These are phyloP conservation scores for Terfezia claveryi DNA, from an alignment of 495 filamentous ascomycete genomes.

Conservation along the genomic window DNA sequence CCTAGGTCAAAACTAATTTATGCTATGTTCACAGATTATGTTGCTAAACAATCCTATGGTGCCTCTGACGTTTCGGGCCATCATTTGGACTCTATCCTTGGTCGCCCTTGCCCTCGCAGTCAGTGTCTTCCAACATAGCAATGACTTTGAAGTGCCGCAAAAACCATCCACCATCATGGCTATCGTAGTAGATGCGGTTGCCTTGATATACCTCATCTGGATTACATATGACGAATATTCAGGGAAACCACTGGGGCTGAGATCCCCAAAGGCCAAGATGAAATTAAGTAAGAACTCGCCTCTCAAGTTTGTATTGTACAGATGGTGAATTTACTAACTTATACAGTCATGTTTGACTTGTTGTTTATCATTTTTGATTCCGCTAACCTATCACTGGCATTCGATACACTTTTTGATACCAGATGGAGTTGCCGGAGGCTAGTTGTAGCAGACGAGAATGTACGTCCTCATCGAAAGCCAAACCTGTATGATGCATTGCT, in stretches of 20 bases:
- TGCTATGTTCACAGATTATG: conserved; percentile 23
- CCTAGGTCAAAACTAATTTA: background rate
- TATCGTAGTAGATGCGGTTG: conserved; percentile 70
- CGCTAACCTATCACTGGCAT: conserved; percentile 73
- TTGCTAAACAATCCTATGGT: conserved; percentile 65
- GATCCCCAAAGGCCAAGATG: conserved; percentile 62
- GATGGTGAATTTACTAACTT: background rate
- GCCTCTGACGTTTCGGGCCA: conserved; percentile 60
- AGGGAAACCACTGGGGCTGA: conserved; percentile 71
- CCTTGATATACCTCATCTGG: conserved; percentile 72
- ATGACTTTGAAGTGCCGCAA: conserved; percentile 18
- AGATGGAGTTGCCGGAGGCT: conserved; percentile 34
- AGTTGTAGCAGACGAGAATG: conserved; percentile 5
- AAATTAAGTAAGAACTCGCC: conserved; percentile 29
- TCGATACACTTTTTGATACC: conserved; percentile 56
- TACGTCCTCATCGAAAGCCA: conserved; percentile 1
- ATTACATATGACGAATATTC: conserved; percentile 95
- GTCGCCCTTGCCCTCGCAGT: conserved; percentile 60
- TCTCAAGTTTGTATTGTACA: background rate
- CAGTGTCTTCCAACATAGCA: conserved; percentile 44
- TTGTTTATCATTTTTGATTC: conserved; percentile 94
- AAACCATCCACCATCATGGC: conserved; percentile 66
- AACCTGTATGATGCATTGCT: background rate
- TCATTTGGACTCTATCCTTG: conserved; percentile 60
- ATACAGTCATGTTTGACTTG: conserved; percentile 58